Evolutionary conservation across 805 yeast species (phyloP), one percentile per base, ranked within the genome.

Genomic region (Vanderwaltozyma verrucispora): DNA sequence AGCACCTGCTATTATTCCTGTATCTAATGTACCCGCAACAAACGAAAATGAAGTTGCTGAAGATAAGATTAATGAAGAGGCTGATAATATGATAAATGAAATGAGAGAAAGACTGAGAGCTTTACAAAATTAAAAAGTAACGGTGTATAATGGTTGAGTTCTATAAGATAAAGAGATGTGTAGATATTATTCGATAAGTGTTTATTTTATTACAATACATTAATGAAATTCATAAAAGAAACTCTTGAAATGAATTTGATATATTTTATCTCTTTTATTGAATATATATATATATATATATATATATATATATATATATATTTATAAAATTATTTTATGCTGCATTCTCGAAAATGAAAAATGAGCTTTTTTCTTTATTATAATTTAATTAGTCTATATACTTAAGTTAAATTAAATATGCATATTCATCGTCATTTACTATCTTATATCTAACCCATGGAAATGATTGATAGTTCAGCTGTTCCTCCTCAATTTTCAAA

Each of bases 81-180:
- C 86, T 42, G 81, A 77, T 44, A 80, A 74, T 42, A 75, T 84
- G 51, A 64, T 89, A 38, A 75, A 75, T 46, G 87, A 80, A 48
- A 89, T 92, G 96, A 72, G 95, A 48, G 89, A 88, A 54, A 68
- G 97, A 41, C 68, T 89, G 33, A 77, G 70, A 50, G 96, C 96
- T 0, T 63, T 89, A 42, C 96, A 89, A 54, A 36, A 24, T 19
- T 36, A 29, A 27, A 9, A 21, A 21, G 9, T 21, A 21, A 21
- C 23, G 9, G 9, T 21, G 23, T 21, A 21, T 21, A 21, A 21
- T 21, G 9, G 23, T 6, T 9, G 9, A 21, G 23, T 7, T 21
- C 6, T 21, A 21, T 21, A 21, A n/a, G n/a, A 9, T 21, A 21
- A 21, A 7, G 23, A 7, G 6, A 21, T 21, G 9, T 21, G 23